Evolutionary conservation across 1,284 basidiomycete species (phyloP).

Genomic region (Cryptococcus neoformans): DNA sequence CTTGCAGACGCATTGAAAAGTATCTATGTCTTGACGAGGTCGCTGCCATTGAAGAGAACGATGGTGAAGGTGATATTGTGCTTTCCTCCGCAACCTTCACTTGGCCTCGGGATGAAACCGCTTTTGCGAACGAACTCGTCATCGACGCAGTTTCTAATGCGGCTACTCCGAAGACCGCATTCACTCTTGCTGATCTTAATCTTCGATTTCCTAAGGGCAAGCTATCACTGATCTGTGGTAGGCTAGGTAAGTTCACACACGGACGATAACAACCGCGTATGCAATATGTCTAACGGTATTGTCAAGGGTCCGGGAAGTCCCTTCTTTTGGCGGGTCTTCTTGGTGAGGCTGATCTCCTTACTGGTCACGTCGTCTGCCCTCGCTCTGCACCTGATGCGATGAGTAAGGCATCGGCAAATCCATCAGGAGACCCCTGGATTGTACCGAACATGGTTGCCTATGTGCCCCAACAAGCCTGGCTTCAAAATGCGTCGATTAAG

Average conservation of each 20-base stretch:
- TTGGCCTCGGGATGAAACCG: constrained; percentile 70
- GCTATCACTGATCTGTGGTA: constrained; percentile 75
- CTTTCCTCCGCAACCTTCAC: constrained; percentile 81
- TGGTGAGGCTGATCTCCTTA: constrained; percentile 81
- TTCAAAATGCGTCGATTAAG: constrained; percentile 89
- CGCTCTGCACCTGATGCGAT: constrained; percentile 77
- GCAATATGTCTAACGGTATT: not conserved
- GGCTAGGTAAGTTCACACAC: constrained; percentile 37
- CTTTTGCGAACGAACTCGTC: not conserved
- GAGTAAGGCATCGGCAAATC: constrained; percentile 54
- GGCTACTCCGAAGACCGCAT: constrained; percentile 71
- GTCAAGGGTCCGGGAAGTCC: constrained; percentile 74
- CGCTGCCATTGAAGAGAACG: constrained; percentile 55
- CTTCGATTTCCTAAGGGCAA: constrained; percentile 74
- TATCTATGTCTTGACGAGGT: constrained; percentile 75
- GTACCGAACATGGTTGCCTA: constrained; percentile 72
- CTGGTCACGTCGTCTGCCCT: constrained; percentile 67
- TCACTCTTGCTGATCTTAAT: constrained; percentile 74
- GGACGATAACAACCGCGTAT: not conserved
- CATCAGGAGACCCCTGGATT: constrained; percentile 64
- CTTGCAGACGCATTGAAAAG: constrained; percentile 84
- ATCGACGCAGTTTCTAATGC: constrained; percentile 52
- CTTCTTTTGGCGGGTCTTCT: constrained; percentile 74
- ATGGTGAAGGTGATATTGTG: constrained; percentile 59
- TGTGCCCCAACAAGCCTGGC: constrained; percentile 73